Percentiles rank a stretch among this genome's conserved stretches.
phyloP scores from a whole-genome alignment of 1,139 yeast species.

The Zygoascus meyerae region DNA sequence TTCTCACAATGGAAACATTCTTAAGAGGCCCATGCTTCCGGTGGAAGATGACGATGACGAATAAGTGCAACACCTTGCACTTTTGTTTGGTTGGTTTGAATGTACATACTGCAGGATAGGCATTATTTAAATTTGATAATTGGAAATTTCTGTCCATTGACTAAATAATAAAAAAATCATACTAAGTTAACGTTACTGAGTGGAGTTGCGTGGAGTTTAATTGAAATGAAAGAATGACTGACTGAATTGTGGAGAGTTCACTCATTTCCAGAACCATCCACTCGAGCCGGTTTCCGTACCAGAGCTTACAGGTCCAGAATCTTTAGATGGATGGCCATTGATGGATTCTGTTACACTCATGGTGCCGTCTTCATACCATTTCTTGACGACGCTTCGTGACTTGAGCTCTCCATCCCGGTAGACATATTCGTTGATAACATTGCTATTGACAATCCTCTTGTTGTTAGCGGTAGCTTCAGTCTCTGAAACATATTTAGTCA shows the following conservation, averaged over 20 bases:
- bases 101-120: no score
- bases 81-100: no score
- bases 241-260: no score
- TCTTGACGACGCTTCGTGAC: slow-evolving; percentile 47
- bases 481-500: slow-evolving; percentile 19
- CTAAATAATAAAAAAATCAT: no score
- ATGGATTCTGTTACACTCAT: slow-evolving; percentile 33
- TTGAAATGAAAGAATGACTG: no score
- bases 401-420: slow-evolving; percentile 48
- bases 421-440: no score
- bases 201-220: slow-evolving; percentile 2
- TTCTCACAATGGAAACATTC: slow-evolving; percentile 55
- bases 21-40: slow-evolving; percentile 25
- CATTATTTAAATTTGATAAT: no score
- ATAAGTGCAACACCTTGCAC: no score
- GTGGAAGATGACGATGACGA: slow-evolving; percentile 28
- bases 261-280: slow-evolving; percentile 34
- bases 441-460: slow-evolving; percentile 41
- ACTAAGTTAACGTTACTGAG: no score
- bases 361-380: slow-evolving; percentile 64
- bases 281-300: slow-evolving; percentile 1
- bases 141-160: no score
- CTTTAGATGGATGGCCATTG: slow-evolving; percentile 1
- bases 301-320: neutral
- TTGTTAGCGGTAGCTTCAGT: slow-evolving; percentile 27